Evolutionary conservation across 306 rosid species (phyloP).

Genomic region (Luffa aegyptiaca): DNA sequence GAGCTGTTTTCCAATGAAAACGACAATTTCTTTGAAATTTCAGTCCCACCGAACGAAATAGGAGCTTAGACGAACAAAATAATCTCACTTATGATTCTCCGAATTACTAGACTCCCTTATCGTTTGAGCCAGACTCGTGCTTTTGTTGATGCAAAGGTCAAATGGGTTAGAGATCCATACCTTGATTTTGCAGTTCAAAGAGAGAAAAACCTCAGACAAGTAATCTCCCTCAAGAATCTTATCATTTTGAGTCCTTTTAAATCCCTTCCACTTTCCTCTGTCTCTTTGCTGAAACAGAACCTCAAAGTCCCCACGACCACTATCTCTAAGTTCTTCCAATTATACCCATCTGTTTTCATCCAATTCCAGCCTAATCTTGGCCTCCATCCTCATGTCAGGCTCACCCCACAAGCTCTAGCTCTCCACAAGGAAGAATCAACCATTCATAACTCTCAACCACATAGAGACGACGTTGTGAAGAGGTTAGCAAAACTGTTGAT

Average conservation of each 20-base stretch:
- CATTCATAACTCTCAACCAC: conserved; percentile 29
- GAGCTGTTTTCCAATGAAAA: no score
- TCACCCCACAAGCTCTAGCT: conserved; percentile 41
- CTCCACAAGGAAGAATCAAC: conserved; percentile 53
- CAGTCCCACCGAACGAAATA: neutral
- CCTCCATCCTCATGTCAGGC: conserved; percentile 40
- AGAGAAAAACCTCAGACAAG: conserved; percentile 62
- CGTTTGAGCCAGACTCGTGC: conserved; percentile 33
- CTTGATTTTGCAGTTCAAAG: conserved; percentile 55
- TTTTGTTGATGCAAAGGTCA: conserved; percentile 59
- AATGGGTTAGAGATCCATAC: conserved; percentile 77
- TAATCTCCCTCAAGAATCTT: conserved; percentile 48
- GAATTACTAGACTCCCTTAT: conserved; percentile 26
- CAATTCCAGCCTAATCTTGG: conserved; percentile 46
- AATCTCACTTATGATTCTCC: conserved; percentile 27
- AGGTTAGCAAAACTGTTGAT: conserved; percentile 62
- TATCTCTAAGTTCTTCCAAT: conserved; percentile 36
- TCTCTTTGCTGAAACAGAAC: conserved; percentile 41
- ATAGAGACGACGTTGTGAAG: conserved; percentile 32
- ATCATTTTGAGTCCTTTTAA: conserved; percentile 45
- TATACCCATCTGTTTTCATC: conserved; percentile 38
- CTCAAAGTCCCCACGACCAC: conserved; percentile 43
- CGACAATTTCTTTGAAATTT: neutral
- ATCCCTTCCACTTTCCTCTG: conserved; percentile 43
- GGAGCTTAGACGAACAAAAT: neutral